Evolutionary conservation across 2,329 filamentous ascomycete genomes (phyloP), one percentile per base, ranked within the genome.

Genomic region (Incumbomyces lentus): DNA sequence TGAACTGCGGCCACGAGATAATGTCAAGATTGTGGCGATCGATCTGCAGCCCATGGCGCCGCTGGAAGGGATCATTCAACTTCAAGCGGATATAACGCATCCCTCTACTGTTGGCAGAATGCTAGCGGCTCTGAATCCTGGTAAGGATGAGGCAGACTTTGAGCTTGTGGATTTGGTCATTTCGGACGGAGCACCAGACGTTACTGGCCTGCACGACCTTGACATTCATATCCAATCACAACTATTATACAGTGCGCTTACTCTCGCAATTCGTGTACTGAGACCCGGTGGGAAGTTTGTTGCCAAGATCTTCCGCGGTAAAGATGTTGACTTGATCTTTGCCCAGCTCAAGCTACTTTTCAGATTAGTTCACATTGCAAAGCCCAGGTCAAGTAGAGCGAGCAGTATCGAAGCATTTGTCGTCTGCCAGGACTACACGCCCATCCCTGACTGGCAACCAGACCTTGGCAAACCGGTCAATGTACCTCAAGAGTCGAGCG

Each of bases 181-280:
- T 52, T 95, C 87, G 48, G 92, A 98, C 59, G 92, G 92, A 44
- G 92, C 92, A 0, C 92, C 92, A 1, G 92, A 98, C 59, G 92
- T 98, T 11, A 98, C 92, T 0, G 92, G 92, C 16, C 75, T 98
- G 1, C 92, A 98, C 64, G 92, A 98, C 63, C 78, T 98, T 31
- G 92, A 98, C 66, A 96, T 96, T 56, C 98, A 98, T 66, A 86
- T 98, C 14, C 92, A 98, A 67, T 89, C 86, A 7, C 92, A 96
- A 66, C 76, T 98, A 7, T 81, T 98, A 41, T 95, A 93, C 65
- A 87, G 90, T 0, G 92, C 92, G 0, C 76, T 98, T 16, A 95
- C 95, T 63, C 78, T 98, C 2, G 88, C 92, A 0, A 78, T 95
- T 11, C 94, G 90, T 61, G 88, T 98, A 11, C 76, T 98, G 17